A percentile compares a stretch with the other conserved stretches of the same genome.
Evolutionary conservation across 2,329 filamentous ascomycete species (phyloP).

Genomic region (Sordariomycetes sp.): DNA sequence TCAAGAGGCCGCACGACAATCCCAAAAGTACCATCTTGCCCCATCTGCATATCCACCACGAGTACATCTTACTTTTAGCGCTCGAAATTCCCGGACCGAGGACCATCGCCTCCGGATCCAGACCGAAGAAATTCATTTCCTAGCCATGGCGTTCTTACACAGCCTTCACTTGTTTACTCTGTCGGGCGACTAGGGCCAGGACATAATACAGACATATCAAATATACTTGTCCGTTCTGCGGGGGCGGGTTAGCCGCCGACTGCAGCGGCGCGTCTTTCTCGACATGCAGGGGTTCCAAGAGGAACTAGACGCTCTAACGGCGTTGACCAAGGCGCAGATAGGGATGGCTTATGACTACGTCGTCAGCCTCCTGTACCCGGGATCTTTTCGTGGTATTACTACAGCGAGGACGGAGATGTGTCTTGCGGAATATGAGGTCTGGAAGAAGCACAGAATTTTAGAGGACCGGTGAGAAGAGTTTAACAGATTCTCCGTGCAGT

Average conservation of each 20-base stretch:
- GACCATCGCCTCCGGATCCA: background rate
- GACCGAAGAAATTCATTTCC: slow-evolving; percentile 1
- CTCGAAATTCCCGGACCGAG: too few species aligned
- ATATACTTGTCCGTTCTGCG: slow-evolving; percentile 4
- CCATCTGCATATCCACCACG: background rate
- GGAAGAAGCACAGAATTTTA: background rate
- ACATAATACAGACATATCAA: background rate
- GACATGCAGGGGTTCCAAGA: slow-evolving; percentile 10
- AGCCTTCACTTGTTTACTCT: background rate
- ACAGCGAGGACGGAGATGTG: background rate
- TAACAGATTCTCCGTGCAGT: background rate
- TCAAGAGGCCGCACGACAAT: background rate
- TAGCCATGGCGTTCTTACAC: background rate
- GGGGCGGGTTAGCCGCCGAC: slow-evolving; percentile 6
- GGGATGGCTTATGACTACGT: background rate
- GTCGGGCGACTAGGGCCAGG: background rate
- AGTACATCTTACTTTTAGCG: background rate
- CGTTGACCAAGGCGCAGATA: slow-evolving; percentile 5
- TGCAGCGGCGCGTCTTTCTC: slow-evolving; percentile 8
- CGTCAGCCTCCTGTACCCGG: background rate
- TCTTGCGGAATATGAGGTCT: background rate
- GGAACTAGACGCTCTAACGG: slow-evolving; percentile 8
- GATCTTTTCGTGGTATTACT: background rate
- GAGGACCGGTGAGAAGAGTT: background rate
- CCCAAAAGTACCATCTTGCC: too few species aligned